phyloP scores from a whole-genome alignment of 75 land plant species.

The Pinus tabuliformis region DNA sequence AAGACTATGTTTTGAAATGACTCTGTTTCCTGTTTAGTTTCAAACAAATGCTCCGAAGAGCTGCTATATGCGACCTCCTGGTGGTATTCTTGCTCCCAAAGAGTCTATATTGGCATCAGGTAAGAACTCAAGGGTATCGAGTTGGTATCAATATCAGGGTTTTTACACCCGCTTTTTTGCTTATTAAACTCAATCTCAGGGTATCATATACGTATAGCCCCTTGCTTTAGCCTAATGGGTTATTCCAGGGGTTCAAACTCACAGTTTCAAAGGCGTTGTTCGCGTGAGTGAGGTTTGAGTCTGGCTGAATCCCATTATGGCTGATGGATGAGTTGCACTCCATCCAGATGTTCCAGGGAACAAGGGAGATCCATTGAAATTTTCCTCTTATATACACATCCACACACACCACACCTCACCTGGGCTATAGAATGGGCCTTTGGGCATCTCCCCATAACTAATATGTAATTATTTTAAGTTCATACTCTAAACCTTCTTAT shows the following conservation, averaged over 20 bases:
- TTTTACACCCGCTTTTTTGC: background rate
- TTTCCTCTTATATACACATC: too few species aligned
- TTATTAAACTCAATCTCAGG: background rate
- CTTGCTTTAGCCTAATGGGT: too few species aligned
- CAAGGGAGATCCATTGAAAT: too few species aligned
- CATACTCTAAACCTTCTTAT: background rate
- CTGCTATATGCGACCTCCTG: conserved; percentile 98
- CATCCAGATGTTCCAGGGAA: too few species aligned
- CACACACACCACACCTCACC: too few species aligned
- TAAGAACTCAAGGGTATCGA: conserved; percentile 13
- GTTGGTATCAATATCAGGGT: background rate
- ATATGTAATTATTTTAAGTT: background rate
- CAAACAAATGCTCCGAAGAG: conserved; percentile 98
- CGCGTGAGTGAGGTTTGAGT: too few species aligned
- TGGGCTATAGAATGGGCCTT: too few species aligned
- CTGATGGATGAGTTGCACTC: too few species aligned
- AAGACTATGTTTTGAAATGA: background rate
- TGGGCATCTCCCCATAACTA: too few species aligned
- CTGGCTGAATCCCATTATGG: too few species aligned
- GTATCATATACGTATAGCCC: background rate
- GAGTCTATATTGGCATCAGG: conserved; percentile 85
- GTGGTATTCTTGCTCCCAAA: conserved; percentile 83
- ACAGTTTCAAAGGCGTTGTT: too few species aligned
- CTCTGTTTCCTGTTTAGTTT: conserved; percentile 41
- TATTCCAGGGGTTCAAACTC: too few species aligned